Conservation (phyloP, 2,329 filamentous ascomycete genomes). For the Hysterium pulicare region DNA sequence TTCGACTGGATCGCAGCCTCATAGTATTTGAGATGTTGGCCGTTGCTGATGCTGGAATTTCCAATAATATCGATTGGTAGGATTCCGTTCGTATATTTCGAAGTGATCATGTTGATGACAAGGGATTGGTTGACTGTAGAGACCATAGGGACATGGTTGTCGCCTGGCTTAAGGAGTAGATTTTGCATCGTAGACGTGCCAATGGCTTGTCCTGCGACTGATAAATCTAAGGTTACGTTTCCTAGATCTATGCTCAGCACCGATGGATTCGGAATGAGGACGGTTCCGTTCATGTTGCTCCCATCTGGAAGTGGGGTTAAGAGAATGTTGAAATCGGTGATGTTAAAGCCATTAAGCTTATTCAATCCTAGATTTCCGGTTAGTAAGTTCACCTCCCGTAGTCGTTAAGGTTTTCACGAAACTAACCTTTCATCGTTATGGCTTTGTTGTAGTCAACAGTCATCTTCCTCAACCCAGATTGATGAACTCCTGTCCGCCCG, state of each 20-base stretch:
- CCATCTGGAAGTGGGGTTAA: conserved; percentile 38
- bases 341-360: conserved; percentile 52
- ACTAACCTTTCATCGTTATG: conserved; percentile 55
- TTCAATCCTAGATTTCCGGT: conserved; percentile 50
- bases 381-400: conserved; percentile 1
- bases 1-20: conserved; percentile 51
- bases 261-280: conserved; percentile 62
- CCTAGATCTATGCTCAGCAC: conserved; percentile 65
- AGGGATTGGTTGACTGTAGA: conserved; percentile 51
- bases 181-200: conserved; percentile 58
- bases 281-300: conserved; percentile 60
- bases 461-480: conserved; percentile 48
- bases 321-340: conserved; percentile 51
- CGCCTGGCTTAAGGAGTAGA: conserved; percentile 57
- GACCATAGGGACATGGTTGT: conserved; percentile 54
- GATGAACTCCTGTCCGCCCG: conserved; percentile 52
- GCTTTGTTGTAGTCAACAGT: conserved; percentile 55
- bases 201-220: conserved; percentile 50
- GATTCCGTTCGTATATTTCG: conserved; percentile 53
- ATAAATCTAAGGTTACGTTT: conserved; percentile 61
- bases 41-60: conserved; percentile 48
- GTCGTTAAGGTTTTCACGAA: background rate
- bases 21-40: conserved; percentile 55
- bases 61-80: conserved; percentile 57
- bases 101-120: conserved; percentile 45